These are phyloP conservation scores for Cajanus cajan DNA, from an alignment of 306 rosid species.

Conservation along the genomic window DNA sequence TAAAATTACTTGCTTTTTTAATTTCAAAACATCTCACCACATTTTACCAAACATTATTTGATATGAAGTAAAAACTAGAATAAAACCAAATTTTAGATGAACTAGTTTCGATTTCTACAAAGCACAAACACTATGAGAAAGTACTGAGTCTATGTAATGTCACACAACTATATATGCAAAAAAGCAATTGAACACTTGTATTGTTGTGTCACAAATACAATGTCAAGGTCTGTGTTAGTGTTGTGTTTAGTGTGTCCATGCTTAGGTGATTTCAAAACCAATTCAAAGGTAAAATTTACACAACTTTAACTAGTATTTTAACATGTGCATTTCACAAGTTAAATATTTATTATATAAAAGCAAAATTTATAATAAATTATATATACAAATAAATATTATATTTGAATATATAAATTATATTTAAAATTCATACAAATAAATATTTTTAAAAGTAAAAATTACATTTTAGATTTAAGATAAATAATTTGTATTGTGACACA, in stretches of 20 bases:
- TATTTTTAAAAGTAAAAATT: too few species aligned
- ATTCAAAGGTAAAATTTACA: conserved; percentile 7
- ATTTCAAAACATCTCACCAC: background rate
- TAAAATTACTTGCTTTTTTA: background rate
- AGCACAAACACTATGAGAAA: background rate
- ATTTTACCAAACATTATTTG: conserved; percentile 6
- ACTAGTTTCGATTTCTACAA: background rate
- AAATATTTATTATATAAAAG: too few species aligned
- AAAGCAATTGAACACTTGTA: background rate
- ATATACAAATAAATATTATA: too few species aligned
- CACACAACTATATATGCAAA: background rate
- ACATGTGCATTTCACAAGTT: too few species aligned
- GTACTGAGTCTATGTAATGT: background rate
- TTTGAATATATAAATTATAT: too few species aligned
- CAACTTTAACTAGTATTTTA: background rate
- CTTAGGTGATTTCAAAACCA: background rate
- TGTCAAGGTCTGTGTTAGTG: background rate
- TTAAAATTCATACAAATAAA: too few species aligned
- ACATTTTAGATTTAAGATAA: too few species aligned
- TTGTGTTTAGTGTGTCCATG: background rate
- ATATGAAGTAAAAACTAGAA: background rate
- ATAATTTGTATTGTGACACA: too few species aligned
- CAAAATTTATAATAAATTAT: too few species aligned
- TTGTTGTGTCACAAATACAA: conserved; percentile 12
- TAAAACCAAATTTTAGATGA: conserved; percentile 3